These are phyloP conservation scores for Pyronema domesticum DNA, from an alignment of 495 filamentous ascomycete species.

Conservation along the genomic window DNA sequence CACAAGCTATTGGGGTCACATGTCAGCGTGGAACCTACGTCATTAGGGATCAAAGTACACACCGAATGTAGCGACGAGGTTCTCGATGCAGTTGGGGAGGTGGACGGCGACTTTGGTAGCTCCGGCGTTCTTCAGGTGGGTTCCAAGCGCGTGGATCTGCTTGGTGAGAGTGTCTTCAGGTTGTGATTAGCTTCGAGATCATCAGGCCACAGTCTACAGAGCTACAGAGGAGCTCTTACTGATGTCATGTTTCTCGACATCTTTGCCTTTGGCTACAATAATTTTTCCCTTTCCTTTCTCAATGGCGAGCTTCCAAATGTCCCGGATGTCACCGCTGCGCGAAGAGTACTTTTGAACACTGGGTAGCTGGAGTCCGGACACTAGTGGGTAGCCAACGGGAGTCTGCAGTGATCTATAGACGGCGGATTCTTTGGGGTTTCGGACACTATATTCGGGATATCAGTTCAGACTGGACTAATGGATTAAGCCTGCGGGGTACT, in stretches of 20 bases:
- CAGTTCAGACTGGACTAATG: background rate
- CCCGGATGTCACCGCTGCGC: conserved; percentile 74
- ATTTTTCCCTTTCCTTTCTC: conserved; percentile 49
- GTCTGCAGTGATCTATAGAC: conserved; percentile 61
- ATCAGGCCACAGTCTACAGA: too few species aligned
- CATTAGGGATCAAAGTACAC: conserved; percentile 4
- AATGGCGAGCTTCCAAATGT: conserved; percentile 71
- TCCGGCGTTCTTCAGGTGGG: conserved; percentile 42
- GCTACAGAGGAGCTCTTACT: background rate
- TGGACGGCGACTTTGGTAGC: conserved; percentile 75
- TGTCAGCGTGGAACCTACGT: background rate
- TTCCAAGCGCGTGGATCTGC: conserved; percentile 76
- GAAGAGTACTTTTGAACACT: conserved; percentile 63
- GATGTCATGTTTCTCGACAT: conserved; percentile 49
- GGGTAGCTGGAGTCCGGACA: conserved; percentile 62
- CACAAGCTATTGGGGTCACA: conserved; percentile 35
- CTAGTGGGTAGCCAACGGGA: conserved; percentile 70
- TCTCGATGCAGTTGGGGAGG: conserved; percentile 82
- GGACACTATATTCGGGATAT: conserved; percentile 30
- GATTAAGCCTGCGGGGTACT: background rate
- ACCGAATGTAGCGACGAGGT: conserved; percentile 57
- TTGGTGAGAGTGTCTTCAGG: conserved; percentile 48
- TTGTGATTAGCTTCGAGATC: background rate
- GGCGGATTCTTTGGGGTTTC: conserved; percentile 68
- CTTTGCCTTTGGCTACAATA: conserved; percentile 59